Conservation (phyloP, 2,329 filamentous ascomycete genomes). For the Herpotrichia juniperi region DNA sequence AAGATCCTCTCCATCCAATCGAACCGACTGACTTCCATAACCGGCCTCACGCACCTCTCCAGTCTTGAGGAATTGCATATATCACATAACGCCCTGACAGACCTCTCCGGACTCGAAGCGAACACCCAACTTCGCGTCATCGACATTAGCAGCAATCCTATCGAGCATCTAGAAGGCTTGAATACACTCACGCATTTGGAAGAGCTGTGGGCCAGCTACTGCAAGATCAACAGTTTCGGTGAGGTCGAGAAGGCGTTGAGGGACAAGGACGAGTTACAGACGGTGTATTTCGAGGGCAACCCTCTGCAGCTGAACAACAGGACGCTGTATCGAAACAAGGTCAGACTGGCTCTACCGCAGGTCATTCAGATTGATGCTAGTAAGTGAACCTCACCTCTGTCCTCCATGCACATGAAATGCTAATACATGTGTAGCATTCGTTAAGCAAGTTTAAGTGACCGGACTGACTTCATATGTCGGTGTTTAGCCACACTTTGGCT, state of each 20-base stretch:
- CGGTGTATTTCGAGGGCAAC: conserved; percentile 96
- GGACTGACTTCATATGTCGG: not conserved
- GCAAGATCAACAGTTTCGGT: conserved; percentile 76
- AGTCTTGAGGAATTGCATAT: conserved; percentile 93
- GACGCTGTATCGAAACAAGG: conserved; percentile 93
- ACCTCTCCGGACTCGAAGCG: conserved; percentile 69
- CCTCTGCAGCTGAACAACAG: conserved; percentile 80
- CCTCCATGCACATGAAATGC: not conserved
- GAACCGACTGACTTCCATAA: conserved; percentile 83
- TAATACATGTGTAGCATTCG: conserved; percentile 23
- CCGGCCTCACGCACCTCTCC: conserved; percentile 74
- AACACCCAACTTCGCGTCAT: conserved; percentile 69
- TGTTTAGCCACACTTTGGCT: not conserved
- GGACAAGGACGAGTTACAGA: conserved; percentile 80
- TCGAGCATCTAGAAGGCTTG: conserved; percentile 76
- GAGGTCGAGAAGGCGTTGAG: conserved; percentile 80
- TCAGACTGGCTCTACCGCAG: conserved; percentile 84
- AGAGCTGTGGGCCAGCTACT: conserved; percentile 95
- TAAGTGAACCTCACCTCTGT: conserved; percentile 63
- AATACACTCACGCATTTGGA: conserved; percentile 73
- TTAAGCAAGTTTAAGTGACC: conserved; percentile 20
- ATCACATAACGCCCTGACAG: conserved; percentile 87
- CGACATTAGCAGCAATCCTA: conserved; percentile 88
- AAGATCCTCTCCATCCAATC: conserved; percentile 93
- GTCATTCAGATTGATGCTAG: conserved; percentile 95